These are phyloP conservation scores for Neohortaea acidophila DNA, from an alignment of 495 filamentous ascomycete species.

Conservation along the genomic window DNA sequence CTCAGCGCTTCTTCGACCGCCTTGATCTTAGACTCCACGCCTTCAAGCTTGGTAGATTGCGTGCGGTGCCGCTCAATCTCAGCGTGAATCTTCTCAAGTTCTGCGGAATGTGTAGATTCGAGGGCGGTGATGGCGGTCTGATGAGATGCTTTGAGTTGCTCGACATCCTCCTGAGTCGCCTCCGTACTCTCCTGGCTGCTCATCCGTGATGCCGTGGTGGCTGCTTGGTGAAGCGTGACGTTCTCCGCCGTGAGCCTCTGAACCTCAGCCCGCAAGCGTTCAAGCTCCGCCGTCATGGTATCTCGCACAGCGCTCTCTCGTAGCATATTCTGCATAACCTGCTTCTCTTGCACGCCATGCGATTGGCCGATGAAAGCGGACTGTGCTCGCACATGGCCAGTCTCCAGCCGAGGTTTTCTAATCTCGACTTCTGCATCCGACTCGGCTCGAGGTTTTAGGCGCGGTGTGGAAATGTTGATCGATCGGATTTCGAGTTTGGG, in stretches of 20 bases:
- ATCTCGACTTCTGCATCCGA: conserved; percentile 11
- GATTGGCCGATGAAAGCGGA: conserved; percentile 8
- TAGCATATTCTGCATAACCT: conserved; percentile 12
- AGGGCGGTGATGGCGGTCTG: conserved; percentile 1
- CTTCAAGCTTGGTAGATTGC: conserved; percentile 2
- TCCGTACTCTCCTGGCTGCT: neutral
- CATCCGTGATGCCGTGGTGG: neutral
- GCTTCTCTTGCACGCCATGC: conserved; percentile 10
- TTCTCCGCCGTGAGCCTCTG: conserved; percentile 11
- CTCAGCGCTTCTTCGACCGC: conserved; percentile 12
- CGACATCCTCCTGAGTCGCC: conserved; percentile 11
- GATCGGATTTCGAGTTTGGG: conserved; percentile 14
- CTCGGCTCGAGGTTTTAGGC: conserved; percentile 8
- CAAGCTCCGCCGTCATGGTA: conserved; percentile 1
- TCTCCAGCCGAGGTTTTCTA: neutral
- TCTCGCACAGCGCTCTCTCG: conserved; percentile 12
- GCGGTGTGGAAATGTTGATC: conserved; percentile 2
- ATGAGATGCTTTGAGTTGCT: conserved; percentile 9
- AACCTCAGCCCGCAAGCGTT: no score
- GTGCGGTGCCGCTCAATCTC: conserved; percentile 7
- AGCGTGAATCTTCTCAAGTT: conserved; percentile 7
- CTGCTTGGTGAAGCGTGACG: conserved; percentile 2
- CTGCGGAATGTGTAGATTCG: conserved; percentile 1
- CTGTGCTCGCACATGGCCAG: conserved; percentile 11
- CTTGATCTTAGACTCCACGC: conserved; percentile 16